phyloP scores from a whole-genome alignment of 768 basidiomycete genomes.

The Mycena latifolia region DNA sequence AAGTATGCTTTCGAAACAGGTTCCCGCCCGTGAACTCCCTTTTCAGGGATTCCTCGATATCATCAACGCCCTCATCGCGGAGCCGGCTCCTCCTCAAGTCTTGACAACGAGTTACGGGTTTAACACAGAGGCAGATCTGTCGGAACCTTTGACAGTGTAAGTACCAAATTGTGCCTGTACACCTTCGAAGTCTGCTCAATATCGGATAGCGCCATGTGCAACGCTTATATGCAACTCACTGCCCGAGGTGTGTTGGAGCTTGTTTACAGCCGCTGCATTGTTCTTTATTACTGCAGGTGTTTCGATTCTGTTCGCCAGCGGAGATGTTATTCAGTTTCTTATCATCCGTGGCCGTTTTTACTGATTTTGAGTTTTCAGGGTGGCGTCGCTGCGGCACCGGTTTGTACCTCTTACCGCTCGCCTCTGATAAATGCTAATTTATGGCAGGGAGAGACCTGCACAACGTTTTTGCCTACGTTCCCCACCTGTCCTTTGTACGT shows the following conservation, averaged over 20 bases:
- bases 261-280: not conserved
- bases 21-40: not conserved
- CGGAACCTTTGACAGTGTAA: constrained; percentile 28
- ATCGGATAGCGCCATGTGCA: constrained; percentile 29
- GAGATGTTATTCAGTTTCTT: not conserved
- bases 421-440: constrained; percentile 25
- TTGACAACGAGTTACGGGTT: constrained; percentile 65
- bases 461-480: constrained; percentile 54
- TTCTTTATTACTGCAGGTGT: not conserved
- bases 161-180: not conserved
- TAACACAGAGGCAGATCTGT: constrained; percentile 56
- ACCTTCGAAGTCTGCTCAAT: not conserved
- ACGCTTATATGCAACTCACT: constrained; percentile 48
- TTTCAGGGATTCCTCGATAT: constrained; percentile 32
- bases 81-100: constrained; percentile 49
- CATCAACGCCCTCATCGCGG: constrained; percentile 22
- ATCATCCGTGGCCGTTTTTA: not conserved
- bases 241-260: constrained; percentile 58
- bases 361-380: not conserved
- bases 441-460: constrained; percentile 47
- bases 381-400: constrained; percentile 16
- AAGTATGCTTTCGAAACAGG: too few species aligned
- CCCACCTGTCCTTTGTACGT: constrained; percentile 55
- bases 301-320: not conserved
- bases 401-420: not conserved